Evolutionary conservation across 148 eudicot genomes (phyloP).

Genomic region (Cornus florida): DNA sequence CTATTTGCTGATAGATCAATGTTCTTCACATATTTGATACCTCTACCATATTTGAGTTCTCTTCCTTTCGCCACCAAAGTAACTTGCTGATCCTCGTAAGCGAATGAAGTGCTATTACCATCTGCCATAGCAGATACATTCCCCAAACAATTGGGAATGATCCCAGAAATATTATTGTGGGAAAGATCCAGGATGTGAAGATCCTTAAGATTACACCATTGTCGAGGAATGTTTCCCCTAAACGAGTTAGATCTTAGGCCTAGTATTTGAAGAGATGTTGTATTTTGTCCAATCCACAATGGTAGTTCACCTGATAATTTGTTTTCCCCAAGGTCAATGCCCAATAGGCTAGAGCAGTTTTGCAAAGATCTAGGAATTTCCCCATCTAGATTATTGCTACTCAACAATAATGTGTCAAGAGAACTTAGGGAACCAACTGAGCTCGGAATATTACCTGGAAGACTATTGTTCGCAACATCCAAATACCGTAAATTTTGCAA

Average conservation of each 20-base stretch:
- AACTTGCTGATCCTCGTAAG: not conserved
- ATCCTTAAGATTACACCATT: not conserved
- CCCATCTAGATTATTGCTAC: conserved; percentile 24
- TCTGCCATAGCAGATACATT: not conserved
- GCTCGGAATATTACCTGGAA: conserved; percentile 22
- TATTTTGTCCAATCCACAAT: not conserved
- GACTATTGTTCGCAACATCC: conserved; percentile 7
- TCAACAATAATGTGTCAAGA: conserved; percentile 14
- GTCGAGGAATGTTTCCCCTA: not conserved
- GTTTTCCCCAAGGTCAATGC: not conserved
- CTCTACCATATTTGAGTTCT: not conserved
- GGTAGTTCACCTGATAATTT: not conserved
- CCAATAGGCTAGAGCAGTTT: not conserved
- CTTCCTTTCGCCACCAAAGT: not conserved
- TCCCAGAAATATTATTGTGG: not conserved
- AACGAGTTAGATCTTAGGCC: not conserved
- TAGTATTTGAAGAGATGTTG: not conserved
- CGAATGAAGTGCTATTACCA: not conserved
- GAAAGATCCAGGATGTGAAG: not conserved
- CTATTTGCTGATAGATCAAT: not conserved
- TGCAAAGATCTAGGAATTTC: conserved; percentile 15
- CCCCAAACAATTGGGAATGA: not conserved
- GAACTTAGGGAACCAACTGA: conserved; percentile 11
- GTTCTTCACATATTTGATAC: not conserved
- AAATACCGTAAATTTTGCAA: not conserved